Base-by-base conservation (phyloP, 768 basidiomycete genomes). In the Russula olivacea region DNA sequence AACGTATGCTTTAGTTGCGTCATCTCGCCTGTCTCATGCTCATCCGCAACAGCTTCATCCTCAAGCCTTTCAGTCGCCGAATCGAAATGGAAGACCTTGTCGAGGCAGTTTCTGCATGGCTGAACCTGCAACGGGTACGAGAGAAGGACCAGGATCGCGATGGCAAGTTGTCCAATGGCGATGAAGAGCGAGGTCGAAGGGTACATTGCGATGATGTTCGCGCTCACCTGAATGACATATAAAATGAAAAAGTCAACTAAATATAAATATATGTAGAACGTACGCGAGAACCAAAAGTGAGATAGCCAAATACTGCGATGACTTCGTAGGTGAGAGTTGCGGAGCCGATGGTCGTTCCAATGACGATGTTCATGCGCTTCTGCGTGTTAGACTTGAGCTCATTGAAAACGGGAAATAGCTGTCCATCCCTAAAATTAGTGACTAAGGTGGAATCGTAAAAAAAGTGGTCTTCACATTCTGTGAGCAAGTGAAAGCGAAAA, bases 121-220 rank as follows among this genome's bases (percentile, higher is more conserved):
- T 93, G 89, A 5, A 96, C 88, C 75, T 98, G 97, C 56, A 99
- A 73, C 0, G 97, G 95, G 74, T 99, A 96, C 19, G 91, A 93
- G 70, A 96, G 92, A 60, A 93, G 76, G 61, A 98, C 94, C 28
- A 96, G 81, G 51, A 91, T 76, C 43, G 93, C 89, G 72, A 99
- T 97, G 12, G 95, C 97, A 11, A 96, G 76, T 70, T 97, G 93
- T 10, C 96, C 96, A 61, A 95, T 70, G 36, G 96, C 93, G 67
- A 99, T 89, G 75, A 97, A 93, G 47, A 95, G 75, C 41, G 94
- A 93, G 0, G 91, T 93, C 8, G 87, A 83, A 4, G 90, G 90
- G 70, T 93, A 93, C 91, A 96, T 97, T 25, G 91, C 92, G 67
- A 98, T 91, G 69, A 98, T 89, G 75, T 98, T 97, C 43, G 88